These are phyloP conservation scores for Puya raimondii DNA, from an alignment of 176 grass and related monocot genomes.

Conservation along the genomic window DNA sequence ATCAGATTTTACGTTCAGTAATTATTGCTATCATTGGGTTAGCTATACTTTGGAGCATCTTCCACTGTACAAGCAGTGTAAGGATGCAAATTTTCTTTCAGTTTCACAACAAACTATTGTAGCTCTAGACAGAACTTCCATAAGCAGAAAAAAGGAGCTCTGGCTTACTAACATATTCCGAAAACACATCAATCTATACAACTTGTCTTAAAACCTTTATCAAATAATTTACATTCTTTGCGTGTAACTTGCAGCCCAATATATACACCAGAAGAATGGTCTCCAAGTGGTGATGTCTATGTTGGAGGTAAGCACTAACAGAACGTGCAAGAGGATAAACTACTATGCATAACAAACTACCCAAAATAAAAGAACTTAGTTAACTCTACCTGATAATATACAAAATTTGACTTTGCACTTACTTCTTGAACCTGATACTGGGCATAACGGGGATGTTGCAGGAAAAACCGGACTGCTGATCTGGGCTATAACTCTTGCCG, in stretches of 20 bases:
- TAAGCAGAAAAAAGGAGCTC: too few species aligned
- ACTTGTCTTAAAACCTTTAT: not conserved
- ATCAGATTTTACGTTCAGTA: not conserved
- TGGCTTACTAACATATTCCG: too few species aligned
- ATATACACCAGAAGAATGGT: constrained; percentile 62
- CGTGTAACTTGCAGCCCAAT: constrained; percentile 52
- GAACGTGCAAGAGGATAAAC: not conserved
- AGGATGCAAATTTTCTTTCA: too few species aligned
- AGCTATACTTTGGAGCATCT: not conserved
- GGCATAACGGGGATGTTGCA: constrained; percentile 14
- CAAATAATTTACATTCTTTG: not conserved
- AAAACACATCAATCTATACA: too few species aligned
- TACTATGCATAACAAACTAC: too few species aligned
- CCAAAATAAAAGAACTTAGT: too few species aligned
- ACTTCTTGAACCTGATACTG: too few species aligned
- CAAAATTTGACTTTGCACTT: too few species aligned
- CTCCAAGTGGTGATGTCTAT: constrained; percentile 60
- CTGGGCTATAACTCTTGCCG: constrained; percentile 68
- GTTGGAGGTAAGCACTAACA: constrained; percentile 41
- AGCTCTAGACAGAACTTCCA: too few species aligned
- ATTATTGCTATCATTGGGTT: not conserved
- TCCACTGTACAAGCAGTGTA: not conserved
- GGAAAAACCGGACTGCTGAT: constrained; percentile 74
- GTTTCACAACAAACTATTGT: too few species aligned
- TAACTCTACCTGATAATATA: too few species aligned